Evolutionary conservation across 139 green algal genomes (phyloP), one percentile per base, ranked within the genome.

Genomic region (Chlamydomonas sphaeroides): DNA sequence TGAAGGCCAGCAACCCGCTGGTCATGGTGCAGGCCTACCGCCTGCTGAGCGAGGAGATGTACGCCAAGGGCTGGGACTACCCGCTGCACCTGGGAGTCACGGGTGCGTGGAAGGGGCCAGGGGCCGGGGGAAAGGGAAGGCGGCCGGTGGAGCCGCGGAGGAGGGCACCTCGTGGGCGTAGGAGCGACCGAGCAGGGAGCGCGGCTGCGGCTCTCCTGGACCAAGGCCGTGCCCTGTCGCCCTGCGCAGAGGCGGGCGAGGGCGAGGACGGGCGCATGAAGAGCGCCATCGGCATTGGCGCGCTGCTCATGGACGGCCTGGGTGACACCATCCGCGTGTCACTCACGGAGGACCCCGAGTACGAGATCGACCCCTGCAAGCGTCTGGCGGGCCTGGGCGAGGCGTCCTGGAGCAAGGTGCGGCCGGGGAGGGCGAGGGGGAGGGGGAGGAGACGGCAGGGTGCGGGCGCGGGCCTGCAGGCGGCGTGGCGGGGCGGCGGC

Each of bases 261-360:
- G 97, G 97, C 26, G 97, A 99, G 91, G 97, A 99, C 74, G 97
- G 97, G 0, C 93, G 97, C 83, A 98, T 99, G 96, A 99, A 99
- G 95, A 95, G 85, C 30, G 96, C 97, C 78, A 98, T 99, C 67
- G 97, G 97, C 85, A 99, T 99, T 65, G 97, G 97, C 65, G 91
- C 97, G 0, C 92, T 99, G 82, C 93, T 99, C 20, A 95, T 98
- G 94, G 97, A 99, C 80, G 97, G 97, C 33, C 91, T 99, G 73
- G 97, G 97, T 62, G 97, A 99, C 92, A 99, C 97, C 81, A 99
- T 99, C 88, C 92, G 97, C 70, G 96, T 99, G 18, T 97, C 92
- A 0, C 78, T 97, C 28, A 90, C 87, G 6, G 97, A 99, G 89
- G 96, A 98, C 79, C 96, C 97, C 7, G 95, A 99, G 89, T 93